Base-by-base conservation (phyloP, 1,139 yeast genomes). In the Pichia sp. region DNA sequence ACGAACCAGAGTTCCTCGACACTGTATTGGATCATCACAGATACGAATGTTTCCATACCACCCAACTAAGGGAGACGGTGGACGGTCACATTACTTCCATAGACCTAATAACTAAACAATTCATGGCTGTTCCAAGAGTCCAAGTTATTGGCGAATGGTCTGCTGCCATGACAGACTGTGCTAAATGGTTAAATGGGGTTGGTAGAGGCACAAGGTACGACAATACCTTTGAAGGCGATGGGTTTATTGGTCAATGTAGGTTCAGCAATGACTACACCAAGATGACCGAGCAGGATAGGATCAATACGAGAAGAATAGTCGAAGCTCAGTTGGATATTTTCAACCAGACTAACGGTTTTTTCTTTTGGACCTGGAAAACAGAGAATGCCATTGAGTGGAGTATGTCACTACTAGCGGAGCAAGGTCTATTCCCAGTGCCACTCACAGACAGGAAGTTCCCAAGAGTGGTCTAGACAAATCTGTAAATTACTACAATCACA, bases 331-430 rank as follows among this genome's bases (percentile, higher is more conserved):
- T 93, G 60, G 96, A 88, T 64, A 86, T 95, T 2, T 89, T 76
- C 63, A 89, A 84, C 61, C 76, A 75, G 61, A 77, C 80, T 46
- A 76, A 77, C 53, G 97, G 97, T 16, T 90, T 95, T 90, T 76
- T 90, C 55, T 87, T 85, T 74, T 93, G 97, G 99, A 83, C 84
- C 68, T 90, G 87, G 82, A 91, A 89, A 74, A 86, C 96, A 30
- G 98, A 93, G 68, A 69, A 71, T 61, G 80, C 95, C 19, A 68
- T 85, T 49, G 98, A 91, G 67, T 93, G 98, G 98, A 96, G 88
- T 70, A 75, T 87, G 68, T 73, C 75, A 55, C 73, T 74, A 56
- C 77, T 90, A 62, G 71, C 78, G 22, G 72, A 70, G 39, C 66
- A 75, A 54, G 87, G 82, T 25, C 66, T 89, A 50, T 85, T 91